phyloP scores from a whole-genome alignment of 2,329 filamentous ascomycete species.

The Aureobasidium sp. region DNA sequence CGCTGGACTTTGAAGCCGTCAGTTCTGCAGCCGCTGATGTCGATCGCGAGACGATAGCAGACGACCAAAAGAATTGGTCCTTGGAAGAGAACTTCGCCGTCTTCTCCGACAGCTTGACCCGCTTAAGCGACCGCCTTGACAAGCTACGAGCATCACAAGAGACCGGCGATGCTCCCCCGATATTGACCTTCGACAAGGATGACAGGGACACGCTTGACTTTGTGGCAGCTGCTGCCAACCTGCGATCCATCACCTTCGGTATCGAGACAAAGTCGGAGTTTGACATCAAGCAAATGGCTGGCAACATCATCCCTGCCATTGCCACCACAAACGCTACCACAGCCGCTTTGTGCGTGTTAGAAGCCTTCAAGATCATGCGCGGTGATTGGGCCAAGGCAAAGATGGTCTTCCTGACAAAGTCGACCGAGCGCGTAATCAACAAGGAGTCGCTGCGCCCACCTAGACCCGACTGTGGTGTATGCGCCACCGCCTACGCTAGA shows the following conservation, averaged over 20 bases:
- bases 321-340: conserved; percentile 97
- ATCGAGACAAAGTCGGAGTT: conserved; percentile 88
- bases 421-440: conserved; percentile 52
- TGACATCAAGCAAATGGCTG: conserved; percentile 97
- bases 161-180: conserved; percentile 44
- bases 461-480: conserved; percentile 77
- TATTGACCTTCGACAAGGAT: conserved; percentile 91
- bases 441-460: conserved; percentile 54
- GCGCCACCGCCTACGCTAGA: conserved; percentile 63
- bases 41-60: conserved; percentile 22
- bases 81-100: conserved; percentile 76
- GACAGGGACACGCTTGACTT: conserved; percentile 93
- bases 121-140: conserved; percentile 67
- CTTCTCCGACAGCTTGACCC: conserved; percentile 74
- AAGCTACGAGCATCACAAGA: conserved; percentile 53
- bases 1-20: conserved; percentile 61
- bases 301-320: conserved; percentile 97
- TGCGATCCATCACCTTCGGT: conserved; percentile 80
- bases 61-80: conserved; percentile 76
- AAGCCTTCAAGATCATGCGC: conserved; percentile 84
- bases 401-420: conserved; percentile 76
- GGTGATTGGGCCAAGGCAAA: conserved; percentile 64
- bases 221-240: conserved; percentile 81
- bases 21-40: conserved; percentile 32
- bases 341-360: conserved; percentile 82